Evolutionary conservation across 805 yeast species (phyloP).

Genomic region (Candida oleophila): DNA sequence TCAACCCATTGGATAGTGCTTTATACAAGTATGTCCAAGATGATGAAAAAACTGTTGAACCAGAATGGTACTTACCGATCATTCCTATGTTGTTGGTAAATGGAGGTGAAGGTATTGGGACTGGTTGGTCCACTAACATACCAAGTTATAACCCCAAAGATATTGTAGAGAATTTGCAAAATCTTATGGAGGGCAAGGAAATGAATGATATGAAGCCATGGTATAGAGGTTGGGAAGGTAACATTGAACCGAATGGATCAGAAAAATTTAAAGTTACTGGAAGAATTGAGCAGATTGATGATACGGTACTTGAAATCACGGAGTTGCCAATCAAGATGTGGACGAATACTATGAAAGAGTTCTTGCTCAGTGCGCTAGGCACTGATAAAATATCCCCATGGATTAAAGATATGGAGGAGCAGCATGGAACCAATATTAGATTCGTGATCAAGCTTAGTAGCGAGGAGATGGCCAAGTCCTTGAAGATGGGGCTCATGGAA

Average conservation of each 20-base stretch:
- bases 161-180: conserved; percentile 69
- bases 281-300: conserved; percentile 75
- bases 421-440: conserved; percentile 78
- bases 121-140: conserved; percentile 96
- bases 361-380: conserved; percentile 73
- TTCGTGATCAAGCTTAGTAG: conserved; percentile 72
- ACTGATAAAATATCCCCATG: conserved; percentile 73
- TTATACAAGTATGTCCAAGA: conserved; percentile 79
- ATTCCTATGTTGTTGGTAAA: conserved; percentile 92
- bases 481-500: conserved; percentile 74
- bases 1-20: conserved; percentile 78
- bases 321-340: conserved; percentile 91
- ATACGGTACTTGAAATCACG: conserved; percentile 79
- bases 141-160: conserved; percentile 90
- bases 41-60: conserved; percentile 92
- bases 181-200: conserved; percentile 71
- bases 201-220: conserved; percentile 80
- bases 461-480: conserved; percentile 82
- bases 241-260: conserved; percentile 58
- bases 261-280: conserved; percentile 80
- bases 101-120: conserved; percentile 97
- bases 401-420: conserved; percentile 95
- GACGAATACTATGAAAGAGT: conserved; percentile 90
- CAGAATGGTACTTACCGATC: conserved; percentile 93
- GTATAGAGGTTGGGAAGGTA: conserved; percentile 95